A percentile compares a stretch with the other conserved stretches of the same genome.
Conservation (phyloP, 2,329 filamentous ascomycete species). For the Verticillium nubilum region DNA sequence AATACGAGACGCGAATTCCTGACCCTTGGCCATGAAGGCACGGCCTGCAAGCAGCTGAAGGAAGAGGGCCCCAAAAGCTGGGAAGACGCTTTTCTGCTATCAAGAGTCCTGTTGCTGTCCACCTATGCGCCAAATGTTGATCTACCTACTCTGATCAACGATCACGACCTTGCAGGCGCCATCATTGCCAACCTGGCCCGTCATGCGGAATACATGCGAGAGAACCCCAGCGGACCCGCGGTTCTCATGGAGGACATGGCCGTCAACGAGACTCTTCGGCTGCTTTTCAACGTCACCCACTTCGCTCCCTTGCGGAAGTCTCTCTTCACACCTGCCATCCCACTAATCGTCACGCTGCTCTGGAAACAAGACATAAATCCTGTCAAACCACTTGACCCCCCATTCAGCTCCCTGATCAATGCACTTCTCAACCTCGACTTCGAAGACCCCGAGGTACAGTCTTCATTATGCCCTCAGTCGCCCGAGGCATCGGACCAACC, state of each 20-base stretch:
- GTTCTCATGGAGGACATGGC: conserved; percentile 70
- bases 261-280: conserved; percentile 75
- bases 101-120: conserved; percentile 73
- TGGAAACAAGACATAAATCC: conserved; percentile 51
- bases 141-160: conserved; percentile 57
- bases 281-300: conserved; percentile 84
- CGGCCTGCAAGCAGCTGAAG: conserved; percentile 66
- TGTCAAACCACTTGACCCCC: conserved; percentile 64
- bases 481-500: conserved; percentile 31
- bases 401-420: conserved; percentile 70
- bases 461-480: conserved; percentile 61
- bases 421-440: conserved; percentile 75
- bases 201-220: conserved; percentile 49
- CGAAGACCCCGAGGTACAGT: conserved; percentile 43
- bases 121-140: conserved; percentile 72
- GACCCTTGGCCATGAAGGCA: conserved; percentile 60
- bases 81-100: conserved; percentile 82
- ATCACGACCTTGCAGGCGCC: conserved; percentile 61
- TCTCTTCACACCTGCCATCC: conserved; percentile 62
- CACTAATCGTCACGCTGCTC: conserved; percentile 66
- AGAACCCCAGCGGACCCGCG: conserved; percentile 9
- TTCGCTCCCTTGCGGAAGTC: conserved; percentile 57
- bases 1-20: conserved; percentile 68
- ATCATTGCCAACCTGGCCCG: conserved; percentile 65
- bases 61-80: conserved; percentile 48